Evolutionary conservation across 495 filamentous ascomycete genomes (phyloP).

Genomic region (Aspergillus nanangensis): DNA sequence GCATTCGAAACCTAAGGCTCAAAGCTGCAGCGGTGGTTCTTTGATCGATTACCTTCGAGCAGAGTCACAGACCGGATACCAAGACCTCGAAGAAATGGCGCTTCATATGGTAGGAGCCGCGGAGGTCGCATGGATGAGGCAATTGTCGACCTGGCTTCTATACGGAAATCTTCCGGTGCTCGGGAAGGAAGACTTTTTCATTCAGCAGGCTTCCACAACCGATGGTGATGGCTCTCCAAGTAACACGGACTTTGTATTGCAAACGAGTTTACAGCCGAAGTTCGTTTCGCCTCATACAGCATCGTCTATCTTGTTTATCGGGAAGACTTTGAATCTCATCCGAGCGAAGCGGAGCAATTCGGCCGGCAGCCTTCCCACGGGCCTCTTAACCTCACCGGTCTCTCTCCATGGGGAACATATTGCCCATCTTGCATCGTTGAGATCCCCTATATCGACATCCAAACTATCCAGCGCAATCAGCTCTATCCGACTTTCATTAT

Average conservation of each 20-base stretch:
- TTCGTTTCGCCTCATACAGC: constrained; percentile 76
- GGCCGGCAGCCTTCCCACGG: constrained; percentile 25
- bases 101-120: constrained; percentile 66
- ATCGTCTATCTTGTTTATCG: constrained; percentile 84
- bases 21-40: constrained; percentile 53
- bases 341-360: constrained; percentile 43
- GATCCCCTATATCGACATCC: constrained; percentile 66
- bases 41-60: constrained; percentile 72
- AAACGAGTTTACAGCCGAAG: constrained; percentile 58
- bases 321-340: constrained; percentile 81
- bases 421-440: constrained; percentile 60
- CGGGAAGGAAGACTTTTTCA: constrained; percentile 77
- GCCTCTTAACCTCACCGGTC: constrained; percentile 48
- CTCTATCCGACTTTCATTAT: constrained; percentile 74
- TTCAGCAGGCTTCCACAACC: constrained; percentile 43
- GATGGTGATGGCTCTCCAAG: constrained; percentile 26
- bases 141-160: constrained; percentile 82
- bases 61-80: constrained; percentile 82
- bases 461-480: constrained; percentile 66
- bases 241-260: constrained; percentile 48
- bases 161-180: constrained; percentile 77
- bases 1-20: constrained; percentile 15
- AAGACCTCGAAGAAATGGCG: constrained; percentile 73
- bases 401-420: constrained; percentile 71
- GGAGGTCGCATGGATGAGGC: constrained; percentile 87